Evolutionary conservation across 768 basidiomycete genomes (phyloP), one percentile per base, ranked within the genome.

Genomic region (Boletus rex-veris): DNA sequence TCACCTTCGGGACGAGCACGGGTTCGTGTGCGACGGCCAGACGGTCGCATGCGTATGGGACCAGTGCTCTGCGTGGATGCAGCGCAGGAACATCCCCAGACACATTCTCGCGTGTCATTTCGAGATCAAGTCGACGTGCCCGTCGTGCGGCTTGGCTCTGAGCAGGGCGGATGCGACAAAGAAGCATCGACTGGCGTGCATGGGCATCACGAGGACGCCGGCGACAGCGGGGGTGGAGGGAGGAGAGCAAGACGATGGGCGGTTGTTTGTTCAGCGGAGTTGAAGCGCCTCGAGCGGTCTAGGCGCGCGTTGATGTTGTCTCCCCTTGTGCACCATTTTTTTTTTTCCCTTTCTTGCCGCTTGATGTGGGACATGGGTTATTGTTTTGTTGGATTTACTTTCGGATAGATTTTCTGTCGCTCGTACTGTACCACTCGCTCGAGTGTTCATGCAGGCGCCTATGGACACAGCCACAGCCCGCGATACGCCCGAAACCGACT

Each of bases 31-130:
- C n/a, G 63, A 70, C 5, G 58, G 48, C 11, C 19, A 45, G n/a
- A 30, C 1, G 38, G 43, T 56, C 33, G 36, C 1, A 0, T 69
- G 67, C 26, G 46, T 47, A 7, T 68, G 67, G 67, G 40, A 33
- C 6, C 49, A 28, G 0, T 68, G 67, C 46, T 28, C 11, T 10
- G 3, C 28, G 11, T 1, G 2, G 5, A 59, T 68, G 54, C 67
- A 70, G 44, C 61, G 65, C 24, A 42, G 68, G 19, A 68, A 65
- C 15, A 45, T 70, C 11, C 55, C 67, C 4, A 53, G 67, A 1
- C 67, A 68, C 28, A 64, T 68, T 12, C 42, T 69, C 12, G 33
- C 65, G 0, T 59, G 53, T 37, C 67, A 68, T 14, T 16, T 68
- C 6, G 68, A 44, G 52, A 45, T 68, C 44, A 70, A 61, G 39